A percentile compares a stretch with the other conserved stretches of the same genome.
Evolutionary conservation across 192 early-diverging fungal genomes (phyloP).

Genomic region (Allomyces macrogynus): DNA sequence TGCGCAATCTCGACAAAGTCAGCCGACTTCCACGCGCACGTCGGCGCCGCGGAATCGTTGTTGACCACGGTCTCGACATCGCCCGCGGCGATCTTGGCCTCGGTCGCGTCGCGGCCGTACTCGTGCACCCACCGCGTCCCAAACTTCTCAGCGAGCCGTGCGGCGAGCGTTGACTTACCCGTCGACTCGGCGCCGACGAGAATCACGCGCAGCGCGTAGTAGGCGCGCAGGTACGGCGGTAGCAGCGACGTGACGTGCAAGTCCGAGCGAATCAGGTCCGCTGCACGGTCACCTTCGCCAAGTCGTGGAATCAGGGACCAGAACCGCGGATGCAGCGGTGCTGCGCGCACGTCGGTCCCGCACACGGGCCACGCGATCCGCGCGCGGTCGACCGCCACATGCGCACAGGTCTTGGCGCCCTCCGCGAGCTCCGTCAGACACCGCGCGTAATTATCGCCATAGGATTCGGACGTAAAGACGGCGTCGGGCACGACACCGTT

Average conservation of each 20-base stretch:
- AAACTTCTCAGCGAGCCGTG: neutral
- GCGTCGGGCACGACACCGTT: neutral
- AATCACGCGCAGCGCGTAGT: neutral
- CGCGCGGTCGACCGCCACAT: neutral
- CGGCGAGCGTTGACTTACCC: neutral
- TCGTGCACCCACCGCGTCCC: neutral
- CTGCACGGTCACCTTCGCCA: too few relatives aligned
- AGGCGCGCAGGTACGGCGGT: neutral
- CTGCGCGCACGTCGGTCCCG: neutral
- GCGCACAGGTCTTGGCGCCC: neutral
- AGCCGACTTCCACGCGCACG: neutral
- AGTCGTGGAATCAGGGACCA: neutral
- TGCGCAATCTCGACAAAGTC: neutral
- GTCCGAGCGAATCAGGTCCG: neutral
- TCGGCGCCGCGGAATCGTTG: neutral
- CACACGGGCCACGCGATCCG: neutral
- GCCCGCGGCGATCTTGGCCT: neutral
- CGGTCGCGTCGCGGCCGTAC: neutral
- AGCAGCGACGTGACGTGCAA: too few relatives aligned
- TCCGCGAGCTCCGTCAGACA: neutral
- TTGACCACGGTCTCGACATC: neutral
- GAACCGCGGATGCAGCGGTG: too few relatives aligned
- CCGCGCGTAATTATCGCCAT: neutral
- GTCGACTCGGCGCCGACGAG: neutral
- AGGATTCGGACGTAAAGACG: neutral